Base-by-base conservation (phyloP, 2,329 filamentous ascomycete genomes). In the Endothia cerciana region DNA sequence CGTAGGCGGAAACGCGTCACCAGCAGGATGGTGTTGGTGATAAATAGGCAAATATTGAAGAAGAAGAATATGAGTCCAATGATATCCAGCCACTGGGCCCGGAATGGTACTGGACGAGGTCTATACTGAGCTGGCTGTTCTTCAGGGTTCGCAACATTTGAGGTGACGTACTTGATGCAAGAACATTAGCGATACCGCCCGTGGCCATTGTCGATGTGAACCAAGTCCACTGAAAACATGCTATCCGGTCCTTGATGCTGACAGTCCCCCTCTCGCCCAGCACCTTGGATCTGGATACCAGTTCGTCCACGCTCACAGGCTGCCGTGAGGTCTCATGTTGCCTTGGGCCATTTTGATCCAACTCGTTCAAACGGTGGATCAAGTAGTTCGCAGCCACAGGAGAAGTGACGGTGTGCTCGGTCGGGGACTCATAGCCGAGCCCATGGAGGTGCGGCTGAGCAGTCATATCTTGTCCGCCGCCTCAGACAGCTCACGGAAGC, bases 141-240 rank as follows among this genome's bases (percentile, higher is more conserved):
- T 33, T 15, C 11, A 4, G 10, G 51, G n/a, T 3, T 1, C 10
- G 25, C 19, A 57, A 28, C 47, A 8, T 25, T 28, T n/a, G 55
- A 58, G 51, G 30, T 41, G 55, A 76, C 78, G 69, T 79, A 90
- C 89, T 76, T 3, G 80, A 78, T 71, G 82, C 77, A 55, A 87
- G 74, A n/a, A 85, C 81, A 66, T 85, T 87, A 56, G 83, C 81
- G 65, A 87, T 76, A n/a, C 84, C 83, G 33, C 84, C 85, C 0
- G 84, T 86, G 2, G 84, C 84, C 80, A 84, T 84, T 15, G 90
- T 92, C 76, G 83, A 83, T 28, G 91, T 92, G 72, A 93, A 94
- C 83, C 89, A 94, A 0, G 91, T 93, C 91, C 91, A 94, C 71
- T 80, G 80, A 68, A 82, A 81, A 67, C 82, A 86, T 49, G 78